Evolutionary conservation across 106 monocot species (phyloP), one percentile per base, ranked within the genome.

Genomic region (Phalaenopsis aphrodite): DNA sequence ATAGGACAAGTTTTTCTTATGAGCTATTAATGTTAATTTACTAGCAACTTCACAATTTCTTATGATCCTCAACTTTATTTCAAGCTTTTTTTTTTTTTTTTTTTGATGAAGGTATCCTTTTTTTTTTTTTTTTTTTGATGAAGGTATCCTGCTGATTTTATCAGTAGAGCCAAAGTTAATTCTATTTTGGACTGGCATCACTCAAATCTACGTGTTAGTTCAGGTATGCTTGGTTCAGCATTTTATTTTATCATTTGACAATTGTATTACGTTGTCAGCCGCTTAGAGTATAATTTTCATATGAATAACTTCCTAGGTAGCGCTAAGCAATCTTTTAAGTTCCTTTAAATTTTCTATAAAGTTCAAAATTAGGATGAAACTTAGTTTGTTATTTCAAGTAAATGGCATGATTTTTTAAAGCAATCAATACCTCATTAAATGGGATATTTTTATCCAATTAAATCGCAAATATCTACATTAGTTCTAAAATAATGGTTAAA

Each of bases 111-210:
- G 99, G 99, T 99, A 99, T 85, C 95, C 99, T 72, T 30, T 30
- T 30, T 30, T 30, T 30, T 30, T 30, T 30, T 30, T 30, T 16
- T 84, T 64, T 82, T 55, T 74, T 19, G 19, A 68, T 46, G 30
- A 71, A 99, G 99, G 99, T 99, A 99, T 85, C 95, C 99, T 72
- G 80, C 92, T 72, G 99, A 99, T 86, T 73, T 91, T 47, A 84
- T 75, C 38, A 84, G 0, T 19, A 89, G 89, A 85, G 99, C 94
- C 49, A 93, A 88, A 95, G 83, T 91, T 69, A 87, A 99, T 55
- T 88, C 99, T 6, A 79, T 99, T 58, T 85, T 99, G 85, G 99
- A 99, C 85, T 99, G 99, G 99, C 99, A 99, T 88, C 99, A 99
- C 84, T 84, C 88, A 17, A 99, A 95, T 82, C 78, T 99, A 55